Evolutionary conservation across 768 basidiomycete species (phyloP).

Genomic region (Boletus coccyginus): DNA sequence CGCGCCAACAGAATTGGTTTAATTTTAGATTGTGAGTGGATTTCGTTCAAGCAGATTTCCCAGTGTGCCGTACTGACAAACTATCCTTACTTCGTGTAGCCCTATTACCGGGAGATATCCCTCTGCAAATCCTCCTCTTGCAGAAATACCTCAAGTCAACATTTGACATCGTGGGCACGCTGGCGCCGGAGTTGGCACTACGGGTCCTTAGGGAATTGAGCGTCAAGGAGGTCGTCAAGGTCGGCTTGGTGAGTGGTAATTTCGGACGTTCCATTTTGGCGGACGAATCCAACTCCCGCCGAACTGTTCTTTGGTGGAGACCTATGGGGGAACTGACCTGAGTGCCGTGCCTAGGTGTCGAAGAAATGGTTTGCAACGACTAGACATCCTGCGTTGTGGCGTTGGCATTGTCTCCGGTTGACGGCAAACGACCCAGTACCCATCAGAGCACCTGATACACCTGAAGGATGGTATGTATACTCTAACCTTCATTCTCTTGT

Average conservation of each 20-base stretch:
- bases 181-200: constrained; percentile 64
- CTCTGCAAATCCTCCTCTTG: constrained; percentile 77
- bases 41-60: background rate
- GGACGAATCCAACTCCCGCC: background rate
- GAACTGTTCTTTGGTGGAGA: background rate
- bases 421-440: constrained; percentile 71
- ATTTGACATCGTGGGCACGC: constrained; percentile 75
- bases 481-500: background rate
- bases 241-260: constrained; percentile 34
- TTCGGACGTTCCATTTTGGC: background rate
- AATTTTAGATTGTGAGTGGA: constrained; percentile 26
- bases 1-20: constrained; percentile 23
- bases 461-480: constrained; percentile 67
- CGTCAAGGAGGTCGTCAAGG: constrained; percentile 58
- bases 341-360: constrained; percentile 33
- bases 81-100: constrained; percentile 37
- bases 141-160: constrained; percentile 82
- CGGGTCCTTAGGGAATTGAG: constrained; percentile 58
- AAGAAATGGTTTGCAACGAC: constrained; percentile 38
- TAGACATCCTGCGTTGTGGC: constrained; percentile 73
- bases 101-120: constrained; percentile 81
- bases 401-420: constrained; percentile 68
- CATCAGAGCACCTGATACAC: constrained; percentile 55
- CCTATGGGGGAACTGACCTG: background rate
- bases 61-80: constrained; percentile 4